Percentiles rank a stretch among this genome's conserved stretches.
Evolutionary conservation across 768 basidiomycete species (phyloP).

Genomic region (Porpolomopsis calyptriformis): DNA sequence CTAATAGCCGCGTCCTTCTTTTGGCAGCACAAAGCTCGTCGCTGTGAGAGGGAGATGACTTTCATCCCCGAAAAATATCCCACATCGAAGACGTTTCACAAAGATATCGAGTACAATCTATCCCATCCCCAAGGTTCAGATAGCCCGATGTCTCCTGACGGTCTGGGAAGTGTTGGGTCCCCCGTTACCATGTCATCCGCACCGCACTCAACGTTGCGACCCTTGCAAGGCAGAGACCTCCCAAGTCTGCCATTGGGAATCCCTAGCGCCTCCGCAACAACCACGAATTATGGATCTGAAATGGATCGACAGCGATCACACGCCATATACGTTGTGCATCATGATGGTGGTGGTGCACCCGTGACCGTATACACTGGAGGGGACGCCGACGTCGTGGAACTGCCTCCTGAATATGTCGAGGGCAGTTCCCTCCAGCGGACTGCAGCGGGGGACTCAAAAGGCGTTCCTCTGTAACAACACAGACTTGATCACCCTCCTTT

Average conservation of each 20-base stretch:
- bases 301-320: background rate
- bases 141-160: no score
- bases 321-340: slow-evolving; percentile 46
- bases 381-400: slow-evolving; percentile 47
- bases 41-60: background rate
- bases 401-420: slow-evolving; percentile 39
- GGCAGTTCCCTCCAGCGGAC: background rate
- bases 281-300: background rate
- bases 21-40: slow-evolving; percentile 16
- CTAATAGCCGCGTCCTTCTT: slow-evolving; percentile 23
- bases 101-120: no score
- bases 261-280: background rate
- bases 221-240: background rate
- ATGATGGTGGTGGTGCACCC: slow-evolving; percentile 44
- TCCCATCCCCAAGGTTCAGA: no score
- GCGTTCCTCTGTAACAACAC: no score
- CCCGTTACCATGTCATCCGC: no score
- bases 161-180: no score
- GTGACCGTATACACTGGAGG: slow-evolving; percentile 49
- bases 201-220: background rate
- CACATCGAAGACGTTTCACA: no score
- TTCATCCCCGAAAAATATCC: background rate
- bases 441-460: no score
- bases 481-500: no score
- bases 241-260: background rate